Percentiles rank a stretch among this genome's conserved stretches.
Evolutionary conservation across 106 monocot species (phyloP).

Genomic region (Narthecium ossifragum): DNA sequence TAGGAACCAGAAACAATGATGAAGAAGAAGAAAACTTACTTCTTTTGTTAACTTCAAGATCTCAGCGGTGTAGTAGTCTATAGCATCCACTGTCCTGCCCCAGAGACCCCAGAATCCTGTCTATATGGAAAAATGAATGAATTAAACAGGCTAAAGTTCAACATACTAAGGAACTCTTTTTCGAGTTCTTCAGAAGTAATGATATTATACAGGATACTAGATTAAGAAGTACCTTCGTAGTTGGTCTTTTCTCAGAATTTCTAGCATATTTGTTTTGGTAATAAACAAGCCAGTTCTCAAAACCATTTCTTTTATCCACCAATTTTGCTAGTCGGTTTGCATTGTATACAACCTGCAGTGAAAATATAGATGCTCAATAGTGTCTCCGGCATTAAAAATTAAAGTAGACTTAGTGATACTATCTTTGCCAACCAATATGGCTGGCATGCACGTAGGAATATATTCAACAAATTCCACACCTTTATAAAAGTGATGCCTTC

Average conservation of each 20-base stretch:
- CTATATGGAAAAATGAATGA: constrained; percentile 20
- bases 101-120: constrained; percentile 77
- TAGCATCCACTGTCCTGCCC: constrained; percentile 69
- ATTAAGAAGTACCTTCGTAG: constrained; percentile 39
- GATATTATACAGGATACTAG: not conserved
- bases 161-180: no score
- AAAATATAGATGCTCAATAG: not conserved
- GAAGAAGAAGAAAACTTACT: constrained; percentile 50
- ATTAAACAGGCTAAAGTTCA: not conserved
- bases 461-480: no score
- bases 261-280: constrained; percentile 58
- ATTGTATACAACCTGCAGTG: constrained; percentile 64
- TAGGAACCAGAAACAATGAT: no score
- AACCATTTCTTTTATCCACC: constrained; percentile 56
- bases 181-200: no score
- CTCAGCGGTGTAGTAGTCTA: constrained; percentile 44
- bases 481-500: no score
- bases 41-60: constrained; percentile 44
- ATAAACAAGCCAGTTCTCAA: constrained; percentile 78
- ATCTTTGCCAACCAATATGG: no score
- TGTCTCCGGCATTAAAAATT: no score
- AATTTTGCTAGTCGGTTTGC: constrained; percentile 57
- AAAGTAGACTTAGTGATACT: no score
- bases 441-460: no score
- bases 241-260: constrained; percentile 51